A percentile compares a stretch with the other conserved stretches of the same genome.
Conservation (phyloP, 139 green algal species). For the Spirogloea muscicola region DNA sequence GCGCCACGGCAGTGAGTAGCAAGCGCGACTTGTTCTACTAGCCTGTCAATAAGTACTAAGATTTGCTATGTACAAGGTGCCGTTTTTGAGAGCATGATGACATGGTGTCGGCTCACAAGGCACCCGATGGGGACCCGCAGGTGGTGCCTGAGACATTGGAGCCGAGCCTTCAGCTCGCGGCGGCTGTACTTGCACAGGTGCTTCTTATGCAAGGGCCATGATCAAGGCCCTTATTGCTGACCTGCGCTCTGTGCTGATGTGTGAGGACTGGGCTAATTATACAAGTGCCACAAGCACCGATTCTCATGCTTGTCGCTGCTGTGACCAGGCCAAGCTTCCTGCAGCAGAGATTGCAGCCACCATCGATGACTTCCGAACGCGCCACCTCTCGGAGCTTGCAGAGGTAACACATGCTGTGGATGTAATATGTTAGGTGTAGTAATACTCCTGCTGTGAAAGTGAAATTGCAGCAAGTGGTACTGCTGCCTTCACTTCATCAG, state of each 20-base stretch:
- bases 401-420: constrained; percentile 13
- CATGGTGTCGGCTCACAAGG: background rate
- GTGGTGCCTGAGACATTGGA: constrained; percentile 96
- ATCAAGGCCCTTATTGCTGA: too few relatives aligned
- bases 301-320: too few relatives aligned
- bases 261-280: too few relatives aligned
- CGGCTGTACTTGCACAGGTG: constrained; percentile 80
- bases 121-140: background rate
- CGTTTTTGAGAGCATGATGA: background rate
- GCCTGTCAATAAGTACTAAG: background rate
- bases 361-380: constrained; percentile 33
- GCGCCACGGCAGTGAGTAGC: constrained; percentile 73
- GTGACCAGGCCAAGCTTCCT: constrained; percentile 32
- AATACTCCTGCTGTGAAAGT: background rate
- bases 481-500: background rate
- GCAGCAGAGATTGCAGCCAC: constrained; percentile 31
- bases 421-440: background rate
- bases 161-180: constrained; percentile 89
- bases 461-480: too few relatives aligned
- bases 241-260: too few relatives aligned
- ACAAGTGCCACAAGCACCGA: too few relatives aligned
- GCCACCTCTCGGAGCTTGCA: constrained; percentile 34
- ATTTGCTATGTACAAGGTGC: background rate
- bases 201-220: too few relatives aligned
- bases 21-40: background rate